Base-by-base conservation (phyloP, 192 early-diverging fungal species). In the Podochytrium sp. region DNA sequence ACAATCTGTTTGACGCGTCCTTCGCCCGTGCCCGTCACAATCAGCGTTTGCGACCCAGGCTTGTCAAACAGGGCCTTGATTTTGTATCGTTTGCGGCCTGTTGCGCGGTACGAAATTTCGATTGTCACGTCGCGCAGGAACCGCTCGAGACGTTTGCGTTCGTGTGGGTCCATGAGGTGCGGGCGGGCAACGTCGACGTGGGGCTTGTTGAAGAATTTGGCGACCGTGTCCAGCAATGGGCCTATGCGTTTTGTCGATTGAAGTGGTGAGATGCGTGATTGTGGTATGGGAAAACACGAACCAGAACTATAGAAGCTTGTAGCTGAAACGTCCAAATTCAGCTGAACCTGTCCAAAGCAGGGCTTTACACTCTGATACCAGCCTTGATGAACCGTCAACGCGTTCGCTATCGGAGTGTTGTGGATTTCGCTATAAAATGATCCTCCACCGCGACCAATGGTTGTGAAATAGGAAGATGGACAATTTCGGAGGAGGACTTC, bases 351-450 rank as follows among this genome's bases (percentile, higher is more conserved):
- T 47, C 57, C 23, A 61, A 64, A 67, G 6, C 55, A 75, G 7
- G 67, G 75, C 37, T 71, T 62, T 32, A 79, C 40, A 39, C 76
- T 78, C 37, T 79, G 78, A 63, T 79, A 69, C 69, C 69, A 79
- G 25, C 78, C 78, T 30, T 70, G 65, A 57, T 76, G 75, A 10
- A 65, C 75, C 5, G 60, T 76, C 43, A 76, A 27, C 3, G 55
- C 75, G 29, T 70, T 75, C 20, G 74, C 62, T 58, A 75, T 70
- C 7, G 66, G 53, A 4, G 65, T 60, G 29, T 70, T 64, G 14
- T 58, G 56, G 18, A 32, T n/a, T 42, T 68, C 58, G 41, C 52
- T 52, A 35, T 76, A 76, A 47, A 76, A 76, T 0, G 66, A 59
- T 4, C 65, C 66, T 12, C 75, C 75, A n/a, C 56, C 63, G 20